These are phyloP conservation scores for Neurospora sp. DNA, from an alignment of 495 filamentous ascomycete species.

Conservation along the genomic window DNA sequence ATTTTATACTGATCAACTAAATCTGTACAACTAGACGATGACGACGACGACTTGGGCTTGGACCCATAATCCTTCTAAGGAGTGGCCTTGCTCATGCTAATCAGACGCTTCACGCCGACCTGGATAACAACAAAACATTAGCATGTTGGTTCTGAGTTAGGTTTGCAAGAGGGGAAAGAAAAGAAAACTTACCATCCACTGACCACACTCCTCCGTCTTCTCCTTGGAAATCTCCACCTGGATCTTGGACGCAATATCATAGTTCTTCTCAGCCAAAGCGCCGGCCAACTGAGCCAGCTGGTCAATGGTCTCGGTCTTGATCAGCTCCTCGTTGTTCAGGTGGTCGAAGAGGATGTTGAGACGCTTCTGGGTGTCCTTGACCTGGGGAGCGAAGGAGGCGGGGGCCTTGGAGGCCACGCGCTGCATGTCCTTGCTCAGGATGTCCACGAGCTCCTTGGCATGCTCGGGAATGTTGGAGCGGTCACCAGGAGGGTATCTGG, in stretches of 20 bases:
- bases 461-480: conserved; percentile 74
- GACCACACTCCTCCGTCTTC: conserved; percentile 74
- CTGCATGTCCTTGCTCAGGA: conserved; percentile 75
- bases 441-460: conserved; percentile 68
- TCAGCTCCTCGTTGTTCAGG: conserved; percentile 86
- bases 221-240: conserved; percentile 77
- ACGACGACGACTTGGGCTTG: background rate
- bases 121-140: conserved; percentile 21
- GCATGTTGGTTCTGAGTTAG: background rate
- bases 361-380: conserved; percentile 86
- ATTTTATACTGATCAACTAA: background rate
- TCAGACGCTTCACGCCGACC: conserved; percentile 86
- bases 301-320: conserved; percentile 70
- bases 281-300: conserved; percentile 50
- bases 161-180: background rate
- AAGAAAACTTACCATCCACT: conserved; percentile 78
- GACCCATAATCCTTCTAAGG: conserved; percentile 20
- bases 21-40: background rate
- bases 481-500: conserved; percentile 76
- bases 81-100: conserved; percentile 81
- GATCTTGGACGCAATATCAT: conserved; percentile 59
- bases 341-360: conserved; percentile 89
- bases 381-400: conserved; percentile 66
- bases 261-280: conserved; percentile 61
- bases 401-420: conserved; percentile 78